Conservation (phyloP, 2,329 filamentous ascomycete genomes). For the Ophiostoma tasmaniense region DNA sequence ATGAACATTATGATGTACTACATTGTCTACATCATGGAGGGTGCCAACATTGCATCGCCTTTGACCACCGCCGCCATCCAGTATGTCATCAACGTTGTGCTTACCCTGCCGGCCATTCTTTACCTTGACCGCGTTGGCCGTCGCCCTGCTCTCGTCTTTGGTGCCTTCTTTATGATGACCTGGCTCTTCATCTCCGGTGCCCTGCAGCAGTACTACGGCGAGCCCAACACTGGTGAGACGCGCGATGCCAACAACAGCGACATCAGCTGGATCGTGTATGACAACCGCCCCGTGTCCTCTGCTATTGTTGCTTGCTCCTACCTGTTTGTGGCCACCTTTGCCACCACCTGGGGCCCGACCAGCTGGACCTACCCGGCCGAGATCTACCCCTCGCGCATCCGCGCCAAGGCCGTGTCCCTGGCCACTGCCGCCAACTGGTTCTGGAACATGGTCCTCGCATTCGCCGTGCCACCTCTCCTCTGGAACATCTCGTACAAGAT, state of each 20-base stretch:
- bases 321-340: slow-evolving; percentile 62
- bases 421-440: slow-evolving; percentile 35
- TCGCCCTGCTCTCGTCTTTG: slow-evolving; percentile 46
- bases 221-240: slow-evolving; percentile 35
- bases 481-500: slow-evolving; percentile 39
- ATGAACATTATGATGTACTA: slow-evolving; percentile 55
- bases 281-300: slow-evolving; percentile 45
- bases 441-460: slow-evolving; percentile 47
- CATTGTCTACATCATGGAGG: slow-evolving; percentile 53
- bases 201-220: slow-evolving; percentile 52
- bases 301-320: slow-evolving; percentile 63
- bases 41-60: slow-evolving; percentile 46
- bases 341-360: slow-evolving; percentile 44
- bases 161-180: slow-evolving; percentile 49
- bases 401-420: slow-evolving; percentile 38
- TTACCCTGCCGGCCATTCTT: slow-evolving; percentile 52
- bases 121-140: slow-evolving; percentile 53
- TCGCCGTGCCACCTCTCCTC: slow-evolving; percentile 42
- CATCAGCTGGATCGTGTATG: slow-evolving; percentile 49
- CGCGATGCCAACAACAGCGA: slow-evolving; percentile 34
- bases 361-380: slow-evolving; percentile 43
- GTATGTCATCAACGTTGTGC: slow-evolving; percentile 54
- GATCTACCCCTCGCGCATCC: slow-evolving; percentile 35
- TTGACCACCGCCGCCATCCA: slow-evolving; percentile 54
- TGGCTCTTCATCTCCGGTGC: slow-evolving; percentile 55